Percentiles rank a stretch among this genome's conserved stretches.
phyloP scores from a whole-genome alignment of 2,329 filamentous ascomycete species.

The Chaetomiaceae sp. region DNA sequence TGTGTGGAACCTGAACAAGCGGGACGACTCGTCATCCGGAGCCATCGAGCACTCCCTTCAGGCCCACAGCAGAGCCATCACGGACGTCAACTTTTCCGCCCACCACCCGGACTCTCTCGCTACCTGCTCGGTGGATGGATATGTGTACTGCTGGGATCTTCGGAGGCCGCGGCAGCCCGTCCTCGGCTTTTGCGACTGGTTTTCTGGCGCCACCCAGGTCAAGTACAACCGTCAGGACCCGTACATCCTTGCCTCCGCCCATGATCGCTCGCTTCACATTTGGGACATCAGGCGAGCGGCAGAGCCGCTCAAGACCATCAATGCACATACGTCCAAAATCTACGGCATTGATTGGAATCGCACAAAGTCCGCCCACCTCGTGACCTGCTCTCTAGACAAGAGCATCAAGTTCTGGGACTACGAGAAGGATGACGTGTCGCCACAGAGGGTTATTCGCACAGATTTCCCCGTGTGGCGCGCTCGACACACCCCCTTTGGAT shows the following conservation, averaged over 20 bases:
- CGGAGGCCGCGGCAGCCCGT: conserved; percentile 67
- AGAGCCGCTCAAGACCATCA: conserved; percentile 74
- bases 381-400: conserved; percentile 86
- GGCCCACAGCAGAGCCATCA: conserved; percentile 79
- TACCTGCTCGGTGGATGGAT: conserved; percentile 89
- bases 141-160: conserved; percentile 89
- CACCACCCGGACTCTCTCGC: conserved; percentile 85
- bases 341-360: conserved; percentile 96
- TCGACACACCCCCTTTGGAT: conserved; percentile 84
- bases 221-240: conserved; percentile 88
- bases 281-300: conserved; percentile 84
- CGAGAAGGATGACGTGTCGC: conserved; percentile 52
- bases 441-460: conserved; percentile 74
- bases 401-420: conserved; percentile 95
- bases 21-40: conserved; percentile 63
- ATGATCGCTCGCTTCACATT: conserved; percentile 80
- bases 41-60: conserved; percentile 84
- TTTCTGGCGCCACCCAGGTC: conserved; percentile 87
- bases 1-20: conserved; percentile 84
- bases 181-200: conserved; percentile 85
- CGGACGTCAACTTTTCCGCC: conserved; percentile 93
- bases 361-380: conserved; percentile 63
- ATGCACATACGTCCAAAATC: conserved; percentile 86
- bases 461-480: conserved; percentile 88
- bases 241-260: conserved; percentile 84